Evolutionary conservation across 2,329 filamentous ascomycete species (phyloP).

Genomic region (Aaosphaeria pasadenensis): DNA sequence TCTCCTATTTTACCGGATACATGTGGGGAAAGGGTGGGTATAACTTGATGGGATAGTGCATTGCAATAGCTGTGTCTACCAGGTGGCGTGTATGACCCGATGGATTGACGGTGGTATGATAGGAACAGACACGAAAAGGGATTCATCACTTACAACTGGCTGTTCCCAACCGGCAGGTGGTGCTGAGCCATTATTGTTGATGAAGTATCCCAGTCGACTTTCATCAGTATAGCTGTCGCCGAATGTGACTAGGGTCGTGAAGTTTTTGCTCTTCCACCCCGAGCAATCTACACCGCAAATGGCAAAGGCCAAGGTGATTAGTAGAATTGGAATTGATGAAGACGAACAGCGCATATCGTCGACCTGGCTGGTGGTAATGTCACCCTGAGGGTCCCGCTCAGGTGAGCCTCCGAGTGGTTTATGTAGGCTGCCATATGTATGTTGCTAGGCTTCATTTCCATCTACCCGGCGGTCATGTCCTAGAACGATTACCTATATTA

Average conservation of each 20-base stretch:
- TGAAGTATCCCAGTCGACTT: slow-evolving; percentile 63
- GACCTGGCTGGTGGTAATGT: slow-evolving; percentile 9
- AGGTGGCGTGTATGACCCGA: background rate
- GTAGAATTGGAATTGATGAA: slow-evolving; percentile 17
- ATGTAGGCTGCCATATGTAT: slow-evolving; percentile 2
- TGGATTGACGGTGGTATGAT: background rate
- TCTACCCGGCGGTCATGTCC: too few relatives aligned
- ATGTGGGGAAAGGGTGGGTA: too few relatives aligned
- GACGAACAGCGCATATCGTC: slow-evolving; percentile 16
- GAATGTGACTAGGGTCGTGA: slow-evolving; percentile 66
- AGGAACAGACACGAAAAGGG: background rate
- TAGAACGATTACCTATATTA: too few relatives aligned
- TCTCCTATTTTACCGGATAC: too few relatives aligned
- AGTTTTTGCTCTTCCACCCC: slow-evolving; percentile 44
- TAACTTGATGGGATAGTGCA: too few relatives aligned
- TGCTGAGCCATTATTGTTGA: slow-evolving; percentile 50
- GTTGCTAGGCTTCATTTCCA: too few relatives aligned
- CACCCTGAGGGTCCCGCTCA: too few relatives aligned
- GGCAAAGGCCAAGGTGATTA: slow-evolving; percentile 17
- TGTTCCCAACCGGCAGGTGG: slow-evolving; percentile 61
- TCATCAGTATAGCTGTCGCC: slow-evolving; percentile 78
- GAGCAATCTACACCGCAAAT: slow-evolving; percentile 9
- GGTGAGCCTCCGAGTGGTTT: slow-evolving; percentile 6
- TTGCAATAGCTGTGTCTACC: too few relatives aligned
- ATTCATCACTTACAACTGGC: slow-evolving; percentile 39